Base-by-base conservation (phyloP, 169 alveolate genomes). In the Eimeria falciformis region DNA sequence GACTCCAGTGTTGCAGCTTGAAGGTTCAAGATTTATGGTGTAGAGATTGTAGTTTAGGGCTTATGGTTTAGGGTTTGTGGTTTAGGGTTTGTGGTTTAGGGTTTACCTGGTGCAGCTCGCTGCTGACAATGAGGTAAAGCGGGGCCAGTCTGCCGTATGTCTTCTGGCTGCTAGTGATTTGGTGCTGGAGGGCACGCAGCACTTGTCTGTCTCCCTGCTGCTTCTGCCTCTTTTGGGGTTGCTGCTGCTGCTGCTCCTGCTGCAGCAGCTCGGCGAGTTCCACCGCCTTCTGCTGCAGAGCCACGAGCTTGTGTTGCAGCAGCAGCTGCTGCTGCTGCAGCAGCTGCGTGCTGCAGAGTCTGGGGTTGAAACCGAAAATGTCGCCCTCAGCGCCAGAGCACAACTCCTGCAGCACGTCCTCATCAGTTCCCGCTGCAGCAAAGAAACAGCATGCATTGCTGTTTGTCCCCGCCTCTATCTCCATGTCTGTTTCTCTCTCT, bases 241-340 rank as follows among this genome's bases (percentile, higher is more conserved):
- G 65, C 62, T 73, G 84, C 62, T 77, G 65, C 79, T 68, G 79
- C 43, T 73, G 65, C 84, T 73, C 47, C 88, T 78, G 88, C 53
- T 78, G 68, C 73, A 47, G 73, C 88, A 47, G 88, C 88, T 50
- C 71, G 11, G 77, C 75, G n/a, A 82, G 90, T 40, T 65, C 91
- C 33, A 69, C 62, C 25, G 91, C 79, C 65, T 84, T 84, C 81
- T 84, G 91, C 69, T 66, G 91, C 55, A 84, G 71, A 9, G 79
- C 91, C 5, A 65, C 83, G 56, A 84, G 66, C 83, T 68, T 40
- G 56, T 84, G 82, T 6, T 58, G 91, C 91, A 84, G 83, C 69
- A 65, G 66, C 27, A 29, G 45, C 82, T 84, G 91, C 83, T 84
- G 91, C 69, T 84, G 71, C 91, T 84, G 91, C 91, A 84, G 83